Evolutionary conservation across 2,329 filamentous ascomycete genomes (phyloP).

Genomic region (Phialophora chinensis): DNA sequence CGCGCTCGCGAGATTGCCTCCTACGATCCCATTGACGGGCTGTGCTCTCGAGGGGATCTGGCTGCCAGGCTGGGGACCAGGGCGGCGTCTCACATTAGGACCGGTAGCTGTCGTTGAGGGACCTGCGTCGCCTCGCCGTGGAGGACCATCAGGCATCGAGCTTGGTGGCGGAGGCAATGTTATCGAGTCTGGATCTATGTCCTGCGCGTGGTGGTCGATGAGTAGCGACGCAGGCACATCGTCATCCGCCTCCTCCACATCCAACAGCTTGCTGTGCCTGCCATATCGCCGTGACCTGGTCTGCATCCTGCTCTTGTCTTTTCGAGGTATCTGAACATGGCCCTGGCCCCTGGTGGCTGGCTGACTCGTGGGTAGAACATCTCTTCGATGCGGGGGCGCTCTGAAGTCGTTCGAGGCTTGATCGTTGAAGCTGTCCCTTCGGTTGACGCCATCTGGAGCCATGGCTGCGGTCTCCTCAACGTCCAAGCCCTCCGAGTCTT

Average conservation of each 20-base stretch:
- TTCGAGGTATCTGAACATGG: constrained; percentile 11
- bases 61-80: constrained; percentile 36
- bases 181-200: constrained; percentile 28
- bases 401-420: constrained; percentile 13
- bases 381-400: constrained; percentile 1
- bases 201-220: constrained; percentile 55
- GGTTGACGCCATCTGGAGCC: constrained; percentile 40
- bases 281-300: constrained; percentile 25
- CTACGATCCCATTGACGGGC: constrained; percentile 33
- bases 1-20: constrained; percentile 49
- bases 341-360: background rate
- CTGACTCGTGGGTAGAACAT: constrained; percentile 8
- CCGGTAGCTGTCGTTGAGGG: constrained; percentile 12
- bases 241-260: constrained; percentile 62
- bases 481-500: constrained; percentile 53
- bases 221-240: constrained; percentile 69
- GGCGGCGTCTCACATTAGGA: constrained; percentile 8
- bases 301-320: constrained; percentile 29
- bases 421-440: constrained; percentile 30
- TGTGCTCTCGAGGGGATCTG: constrained; percentile 34
- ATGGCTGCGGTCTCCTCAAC: constrained; percentile 55
- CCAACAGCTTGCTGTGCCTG: constrained; percentile 38
- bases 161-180: constrained; percentile 36
- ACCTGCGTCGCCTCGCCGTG: constrained; percentile 7
- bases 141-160: constrained; percentile 25